These are phyloP conservation scores for Paxillus involutus DNA, from an alignment of 768 basidiomycete species.

Conservation along the genomic window DNA sequence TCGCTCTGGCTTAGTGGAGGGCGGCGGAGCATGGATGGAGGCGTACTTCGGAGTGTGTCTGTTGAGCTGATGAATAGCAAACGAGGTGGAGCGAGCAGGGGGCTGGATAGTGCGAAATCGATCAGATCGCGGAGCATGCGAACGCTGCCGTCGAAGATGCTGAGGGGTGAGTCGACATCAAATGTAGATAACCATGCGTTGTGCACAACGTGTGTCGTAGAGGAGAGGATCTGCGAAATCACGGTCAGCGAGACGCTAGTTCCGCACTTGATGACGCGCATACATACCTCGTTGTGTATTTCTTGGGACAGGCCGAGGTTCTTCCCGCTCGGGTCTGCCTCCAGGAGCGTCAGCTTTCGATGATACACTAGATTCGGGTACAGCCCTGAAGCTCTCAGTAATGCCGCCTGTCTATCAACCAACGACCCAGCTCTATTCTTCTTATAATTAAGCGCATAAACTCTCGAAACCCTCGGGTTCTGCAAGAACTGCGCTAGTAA, in stretches of 20 bases:
- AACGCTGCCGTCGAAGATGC: conserved; percentile 9
- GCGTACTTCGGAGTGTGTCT: conserved; percentile 3
- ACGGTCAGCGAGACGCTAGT: not conserved
- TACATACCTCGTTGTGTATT: conserved; percentile 26
- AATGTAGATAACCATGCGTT: conserved; percentile 22
- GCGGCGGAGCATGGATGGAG: not conserved
- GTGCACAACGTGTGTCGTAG: conserved; percentile 39
- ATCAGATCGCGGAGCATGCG: conserved; percentile 30
- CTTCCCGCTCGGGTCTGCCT: conserved; percentile 22
- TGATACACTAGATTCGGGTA: conserved; percentile 25
- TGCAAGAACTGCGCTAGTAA: conserved; percentile 24
- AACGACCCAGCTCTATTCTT: conserved; percentile 15
- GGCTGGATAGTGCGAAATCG: conserved; percentile 36
- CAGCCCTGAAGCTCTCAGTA: conserved; percentile 32
- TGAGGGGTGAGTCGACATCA: conserved; percentile 3
- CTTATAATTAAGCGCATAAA: conserved; percentile 32
- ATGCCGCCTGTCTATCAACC: conserved; percentile 24
- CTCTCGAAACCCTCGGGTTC: conserved; percentile 8
- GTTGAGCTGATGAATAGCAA: conserved; percentile 35
- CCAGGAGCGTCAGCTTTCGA: conserved; percentile 33
- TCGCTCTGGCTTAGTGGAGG: not conserved
- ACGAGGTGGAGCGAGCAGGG: conserved; percentile 22
- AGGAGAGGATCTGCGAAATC: conserved; percentile 14
- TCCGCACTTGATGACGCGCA: not conserved
- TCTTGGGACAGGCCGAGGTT: conserved; percentile 28